A percentile compares a stretch with the other conserved stretches of the same genome.
These are phyloP conservation scores for Chenopodium berlandieri DNA, from an alignment of 148 eudicot species.

Conservation along the genomic window DNA sequence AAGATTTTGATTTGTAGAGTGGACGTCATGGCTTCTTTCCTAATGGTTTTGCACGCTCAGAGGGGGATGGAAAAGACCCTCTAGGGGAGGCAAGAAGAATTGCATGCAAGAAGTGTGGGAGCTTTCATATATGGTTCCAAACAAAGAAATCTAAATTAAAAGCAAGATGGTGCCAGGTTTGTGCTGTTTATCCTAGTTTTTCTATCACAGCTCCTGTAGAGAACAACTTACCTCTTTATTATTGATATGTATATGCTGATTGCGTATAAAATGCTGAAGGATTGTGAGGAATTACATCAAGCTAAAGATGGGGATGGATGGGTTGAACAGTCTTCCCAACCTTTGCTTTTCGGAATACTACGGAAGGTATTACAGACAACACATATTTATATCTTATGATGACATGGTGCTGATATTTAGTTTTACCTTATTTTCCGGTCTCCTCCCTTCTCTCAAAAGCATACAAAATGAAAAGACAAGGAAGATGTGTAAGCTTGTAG, in stretches of 20 bases:
- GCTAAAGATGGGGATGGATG: constrained; percentile 99
- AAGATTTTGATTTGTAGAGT: constrained; percentile 45
- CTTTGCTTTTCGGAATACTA: constrained; percentile 74
- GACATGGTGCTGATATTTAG: background rate
- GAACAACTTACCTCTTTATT: background rate
- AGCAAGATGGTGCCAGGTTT: constrained; percentile 99
- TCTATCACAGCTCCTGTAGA: constrained; percentile 3
- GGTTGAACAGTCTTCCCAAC: constrained; percentile 95
- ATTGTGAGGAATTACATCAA: constrained; percentile 89
- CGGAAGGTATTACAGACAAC: constrained; percentile 59
- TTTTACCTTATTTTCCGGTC: background rate
- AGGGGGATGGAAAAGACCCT: constrained; percentile 59
- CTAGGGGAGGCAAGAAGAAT: constrained; percentile 68
- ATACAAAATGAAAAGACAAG: background rate
- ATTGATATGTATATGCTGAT: constrained; percentile 19
- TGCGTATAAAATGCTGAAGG: constrained; percentile 44
- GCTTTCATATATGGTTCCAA: constrained; percentile 73
- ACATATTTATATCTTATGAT: background rate
- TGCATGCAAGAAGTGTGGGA: constrained; percentile 84
- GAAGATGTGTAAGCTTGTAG: background rate
- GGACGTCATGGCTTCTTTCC: constrained; percentile 58
- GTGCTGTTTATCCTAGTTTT: background rate
- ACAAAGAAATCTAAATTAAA: constrained; percentile 76
- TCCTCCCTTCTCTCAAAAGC: background rate
- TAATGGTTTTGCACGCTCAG: constrained; percentile 67